Percentiles rank a stretch among this genome's conserved stretches.
These are phyloP conservation scores for Vickermania spadyakhi DNA, from an alignment of 208 protist genomes.

Conservation along the genomic window DNA sequence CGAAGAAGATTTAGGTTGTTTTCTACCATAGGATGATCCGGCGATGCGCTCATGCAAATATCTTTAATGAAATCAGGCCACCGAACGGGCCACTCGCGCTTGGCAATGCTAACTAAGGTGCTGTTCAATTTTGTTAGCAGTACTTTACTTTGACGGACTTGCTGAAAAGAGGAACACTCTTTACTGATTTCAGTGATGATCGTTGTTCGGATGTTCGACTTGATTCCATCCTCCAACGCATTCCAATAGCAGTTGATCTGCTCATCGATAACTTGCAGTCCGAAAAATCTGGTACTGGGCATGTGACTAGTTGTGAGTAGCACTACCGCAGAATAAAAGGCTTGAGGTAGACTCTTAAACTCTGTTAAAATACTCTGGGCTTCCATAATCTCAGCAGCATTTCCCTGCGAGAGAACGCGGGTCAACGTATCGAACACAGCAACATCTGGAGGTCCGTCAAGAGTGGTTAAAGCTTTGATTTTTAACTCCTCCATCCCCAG, in stretches of 20 bases:
- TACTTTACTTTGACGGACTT: slow-evolving; percentile 43
- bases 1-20: slow-evolving; percentile 97
- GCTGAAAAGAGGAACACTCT: slow-evolving; percentile 45
- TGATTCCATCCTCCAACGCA: slow-evolving; percentile 84
- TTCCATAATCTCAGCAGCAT: slow-evolving; percentile 44
- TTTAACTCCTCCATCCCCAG: slow-evolving; percentile 9
- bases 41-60: slow-evolving; percentile 90
- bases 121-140: slow-evolving; percentile 89
- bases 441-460: slow-evolving; percentile 63
- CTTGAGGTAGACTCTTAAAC: slow-evolving; percentile 88
- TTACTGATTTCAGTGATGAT: slow-evolving; percentile 94
- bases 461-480: slow-evolving; percentile 68
- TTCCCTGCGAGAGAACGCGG: slow-evolving; percentile 35
- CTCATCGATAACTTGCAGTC: slow-evolving; percentile 91
- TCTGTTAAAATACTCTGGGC: slow-evolving; percentile 80
- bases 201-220: slow-evolving; percentile 91
- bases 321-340: slow-evolving; percentile 87
- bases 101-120: slow-evolving; percentile 93
- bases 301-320: slow-evolving; percentile 81
- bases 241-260: slow-evolving; percentile 94
- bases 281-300: slow-evolving; percentile 81
- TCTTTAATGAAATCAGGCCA: slow-evolving; percentile 98
- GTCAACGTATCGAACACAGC: slow-evolving; percentile 60
- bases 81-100: slow-evolving; percentile 97
- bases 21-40: slow-evolving; percentile 91